Conservation (phyloP, 2,329 filamentous ascomycete genomes). For the Colletotrichum australisinense region DNA sequence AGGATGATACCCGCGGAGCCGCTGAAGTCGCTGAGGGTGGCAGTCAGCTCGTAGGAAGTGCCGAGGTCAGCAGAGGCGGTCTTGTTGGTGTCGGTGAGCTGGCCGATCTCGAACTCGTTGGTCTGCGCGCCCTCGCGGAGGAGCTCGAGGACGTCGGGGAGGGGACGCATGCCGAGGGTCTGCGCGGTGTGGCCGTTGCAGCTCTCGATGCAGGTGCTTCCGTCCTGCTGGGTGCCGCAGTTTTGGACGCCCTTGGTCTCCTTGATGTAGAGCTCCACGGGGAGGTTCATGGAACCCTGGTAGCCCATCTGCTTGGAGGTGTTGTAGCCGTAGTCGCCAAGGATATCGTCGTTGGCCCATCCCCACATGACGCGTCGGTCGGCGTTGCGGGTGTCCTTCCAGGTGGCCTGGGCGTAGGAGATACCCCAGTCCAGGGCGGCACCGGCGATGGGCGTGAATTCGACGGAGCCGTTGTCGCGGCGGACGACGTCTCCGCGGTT, state of each 20-base stretch:
- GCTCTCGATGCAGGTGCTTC: slow-evolving; percentile 29
- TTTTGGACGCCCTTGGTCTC: slow-evolving; percentile 33
- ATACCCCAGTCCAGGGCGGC: slow-evolving; percentile 37
- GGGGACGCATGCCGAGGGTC: slow-evolving; percentile 33
- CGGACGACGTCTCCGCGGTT: slow-evolving; percentile 33
- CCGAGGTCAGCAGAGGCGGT: slow-evolving; percentile 21
- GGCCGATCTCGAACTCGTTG: slow-evolving; percentile 22
- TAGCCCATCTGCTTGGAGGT: slow-evolving; percentile 34
- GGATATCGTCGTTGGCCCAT: slow-evolving; percentile 35
- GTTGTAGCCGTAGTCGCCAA: slow-evolving; percentile 1
- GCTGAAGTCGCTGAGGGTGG: slow-evolving; percentile 24
- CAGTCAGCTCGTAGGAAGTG: slow-evolving; percentile 34
- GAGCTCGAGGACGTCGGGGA: slow-evolving; percentile 31
- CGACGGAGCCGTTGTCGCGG: slow-evolving; percentile 35
- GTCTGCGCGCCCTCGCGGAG: slow-evolving; percentile 30
- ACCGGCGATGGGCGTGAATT: slow-evolving; percentile 31
- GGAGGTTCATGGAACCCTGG: slow-evolving; percentile 34
- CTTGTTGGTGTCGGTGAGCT: slow-evolving; percentile 13
- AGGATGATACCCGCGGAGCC: slow-evolving; percentile 31
- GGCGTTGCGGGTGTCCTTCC: slow-evolving; percentile 28
- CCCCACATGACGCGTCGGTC: slow-evolving; percentile 35
- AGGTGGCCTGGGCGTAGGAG: slow-evolving; percentile 35
- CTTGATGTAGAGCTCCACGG: slow-evolving; percentile 35
- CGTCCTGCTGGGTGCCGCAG: slow-evolving; percentile 32
- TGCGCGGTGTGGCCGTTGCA: slow-evolving; percentile 26